phyloP scores from a whole-genome alignment of 345 rosid genomes.

The Heritiera littoralis region DNA sequence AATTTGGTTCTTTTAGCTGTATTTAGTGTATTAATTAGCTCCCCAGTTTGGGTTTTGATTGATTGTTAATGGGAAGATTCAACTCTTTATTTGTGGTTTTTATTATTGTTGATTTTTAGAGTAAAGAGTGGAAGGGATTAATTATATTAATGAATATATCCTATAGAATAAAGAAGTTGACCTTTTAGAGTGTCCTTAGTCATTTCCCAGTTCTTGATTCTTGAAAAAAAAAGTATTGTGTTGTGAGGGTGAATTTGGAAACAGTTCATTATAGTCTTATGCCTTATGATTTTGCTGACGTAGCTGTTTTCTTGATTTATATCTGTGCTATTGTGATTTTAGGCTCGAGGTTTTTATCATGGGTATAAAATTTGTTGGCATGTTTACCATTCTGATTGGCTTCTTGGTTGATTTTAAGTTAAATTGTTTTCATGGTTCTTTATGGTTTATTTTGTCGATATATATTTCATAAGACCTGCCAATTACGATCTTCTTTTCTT shows the following conservation, averaged over 20 bases:
- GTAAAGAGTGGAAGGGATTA: neutral
- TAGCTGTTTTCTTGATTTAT: neutral
- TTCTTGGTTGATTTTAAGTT: neutral
- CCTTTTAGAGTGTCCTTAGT: neutral
- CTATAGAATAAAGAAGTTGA: neutral
- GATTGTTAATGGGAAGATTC: neutral
- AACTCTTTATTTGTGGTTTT: neutral
- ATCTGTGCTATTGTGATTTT: neutral
- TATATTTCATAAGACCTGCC: neutral
- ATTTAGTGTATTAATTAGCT: neutral
- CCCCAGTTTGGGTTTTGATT: neutral
- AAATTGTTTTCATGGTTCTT: neutral
- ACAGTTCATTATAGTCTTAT: neutral
- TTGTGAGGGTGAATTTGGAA: constrained; percentile 1
- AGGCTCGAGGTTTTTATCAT: neutral
- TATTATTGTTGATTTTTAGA: neutral
- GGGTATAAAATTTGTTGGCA: neutral
- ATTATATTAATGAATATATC: neutral
- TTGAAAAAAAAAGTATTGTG: no score
- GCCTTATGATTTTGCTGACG: neutral
- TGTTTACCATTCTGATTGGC: neutral
- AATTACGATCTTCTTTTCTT: constrained; percentile 2
- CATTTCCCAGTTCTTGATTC: neutral
- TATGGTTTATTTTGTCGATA: neutral
- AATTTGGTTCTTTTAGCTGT: neutral